Evolutionary conservation across 164 flowering plant genomes (phyloP).

Genomic region (Kalanchoe fedtschenkoi): DNA sequence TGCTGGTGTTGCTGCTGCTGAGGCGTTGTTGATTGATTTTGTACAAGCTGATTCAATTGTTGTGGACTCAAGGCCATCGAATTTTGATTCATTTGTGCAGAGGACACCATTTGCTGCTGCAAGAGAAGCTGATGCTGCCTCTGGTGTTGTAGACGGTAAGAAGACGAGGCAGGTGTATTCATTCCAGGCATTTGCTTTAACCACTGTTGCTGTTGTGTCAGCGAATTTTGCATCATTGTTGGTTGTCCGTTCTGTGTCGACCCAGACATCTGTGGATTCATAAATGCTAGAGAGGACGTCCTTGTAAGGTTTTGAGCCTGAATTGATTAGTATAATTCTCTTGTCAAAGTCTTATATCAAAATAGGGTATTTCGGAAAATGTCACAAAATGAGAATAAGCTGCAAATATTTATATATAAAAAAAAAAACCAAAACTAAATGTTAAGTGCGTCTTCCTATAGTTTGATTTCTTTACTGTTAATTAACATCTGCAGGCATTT

Average conservation of each 20-base stretch:
- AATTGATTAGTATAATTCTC: not conserved
- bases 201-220: constrained; percentile 69
- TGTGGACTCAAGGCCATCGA: constrained; percentile 47
- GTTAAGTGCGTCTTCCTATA: not conserved
- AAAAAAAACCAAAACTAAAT: no score
- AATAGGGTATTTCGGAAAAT: not conserved
- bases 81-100: constrained; percentile 52
- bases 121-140: constrained; percentile 43
- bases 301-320: constrained; percentile 61
- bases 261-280: constrained; percentile 65
- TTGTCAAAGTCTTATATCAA: not conserved
- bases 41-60: constrained; percentile 41
- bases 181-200: constrained; percentile 66
- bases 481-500: not conserved
- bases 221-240: constrained; percentile 54
- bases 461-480: not conserved
- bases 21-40: constrained; percentile 33
- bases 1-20: constrained; percentile 31
- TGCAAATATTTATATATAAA: no score
- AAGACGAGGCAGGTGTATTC: constrained; percentile 63
- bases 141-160: constrained; percentile 52
- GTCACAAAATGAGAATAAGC: not conserved
- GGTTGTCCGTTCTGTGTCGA: constrained; percentile 71
- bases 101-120: constrained; percentile 66
- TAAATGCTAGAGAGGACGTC: constrained; percentile 52